phyloP scores from a whole-genome alignment of 2,329 filamentous ascomycete genomes.

The Fusarium incarnatum region DNA sequence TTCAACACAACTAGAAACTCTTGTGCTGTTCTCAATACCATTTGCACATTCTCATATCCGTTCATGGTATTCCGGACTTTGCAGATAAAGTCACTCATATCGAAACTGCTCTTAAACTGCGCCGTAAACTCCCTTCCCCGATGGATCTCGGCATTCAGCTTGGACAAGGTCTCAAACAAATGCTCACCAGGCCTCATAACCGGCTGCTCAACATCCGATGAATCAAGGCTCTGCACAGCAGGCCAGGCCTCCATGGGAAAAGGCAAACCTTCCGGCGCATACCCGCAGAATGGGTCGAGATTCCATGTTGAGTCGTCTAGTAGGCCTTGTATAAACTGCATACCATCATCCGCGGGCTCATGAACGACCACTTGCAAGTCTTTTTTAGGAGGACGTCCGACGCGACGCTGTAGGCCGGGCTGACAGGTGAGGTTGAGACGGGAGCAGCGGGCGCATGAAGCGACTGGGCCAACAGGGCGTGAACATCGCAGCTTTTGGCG shows the following conservation, averaged over 20 bases:
- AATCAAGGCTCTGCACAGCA: slow-evolving; percentile 24
- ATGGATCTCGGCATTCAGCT: slow-evolving; percentile 41
- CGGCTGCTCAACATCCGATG: slow-evolving; percentile 6
- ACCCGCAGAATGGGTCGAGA: slow-evolving; percentile 27
- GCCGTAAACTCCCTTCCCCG: slow-evolving; percentile 26
- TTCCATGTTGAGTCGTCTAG: slow-evolving; percentile 34
- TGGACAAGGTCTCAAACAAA: slow-evolving; percentile 39
- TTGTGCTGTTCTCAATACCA: slow-evolving; percentile 38
- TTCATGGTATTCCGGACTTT: slow-evolving; percentile 8
- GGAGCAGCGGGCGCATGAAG: slow-evolving; percentile 47
- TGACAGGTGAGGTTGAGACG: slow-evolving; percentile 47
- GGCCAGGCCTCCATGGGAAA: slow-evolving; percentile 42
- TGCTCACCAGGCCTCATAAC: slow-evolving; percentile 19
- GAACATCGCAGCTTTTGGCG: slow-evolving; percentile 50
- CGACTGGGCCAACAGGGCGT: slow-evolving; percentile 37
- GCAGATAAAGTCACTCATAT: slow-evolving; percentile 35
- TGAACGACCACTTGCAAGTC: slow-evolving; percentile 13
- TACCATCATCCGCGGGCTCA: slow-evolving; percentile 7
- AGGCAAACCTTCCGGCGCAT: slow-evolving; percentile 21
- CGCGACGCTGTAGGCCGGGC: slow-evolving; percentile 47
- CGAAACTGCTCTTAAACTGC: slow-evolving; percentile 3
- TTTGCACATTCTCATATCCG: slow-evolving; percentile 41
- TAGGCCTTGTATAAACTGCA: slow-evolving; percentile 35
- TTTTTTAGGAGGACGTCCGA: slow-evolving; percentile 48
- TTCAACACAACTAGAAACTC: slow-evolving; percentile 46